Percentiles rank a stretch among this genome's conserved stretches.
These are phyloP conservation scores for Chaetomium sp. DNA, from an alignment of 2,329 filamentous ascomycete genomes.

Conservation along the genomic window DNA sequence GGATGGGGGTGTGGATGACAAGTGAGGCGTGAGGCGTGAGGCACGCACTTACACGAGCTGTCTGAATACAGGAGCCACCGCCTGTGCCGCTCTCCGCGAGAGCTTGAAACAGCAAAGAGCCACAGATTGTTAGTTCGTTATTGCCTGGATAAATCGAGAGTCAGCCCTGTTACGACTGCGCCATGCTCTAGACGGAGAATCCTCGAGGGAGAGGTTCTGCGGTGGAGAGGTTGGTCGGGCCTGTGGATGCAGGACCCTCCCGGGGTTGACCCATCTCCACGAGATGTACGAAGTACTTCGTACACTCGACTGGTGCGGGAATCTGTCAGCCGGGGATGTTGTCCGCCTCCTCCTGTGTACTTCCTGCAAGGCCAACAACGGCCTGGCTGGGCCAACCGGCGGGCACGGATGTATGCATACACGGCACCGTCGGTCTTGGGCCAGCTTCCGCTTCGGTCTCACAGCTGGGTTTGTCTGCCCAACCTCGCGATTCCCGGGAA, in stretches of 20 bases:
- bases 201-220: neutral
- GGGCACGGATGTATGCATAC: constrained; percentile 19
- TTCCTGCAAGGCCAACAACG: constrained; percentile 24
- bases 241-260: constrained; percentile 3
- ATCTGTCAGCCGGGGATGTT: constrained; percentile 12
- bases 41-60: neutral
- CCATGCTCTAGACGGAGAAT: neutral
- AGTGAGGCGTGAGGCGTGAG: neutral
- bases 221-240: neutral
- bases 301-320: neutral
- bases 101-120: constrained; percentile 7
- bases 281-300: neutral
- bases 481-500: constrained; percentile 27
- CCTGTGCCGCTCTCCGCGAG: constrained; percentile 15
- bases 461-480: constrained; percentile 25
- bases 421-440: constrained; percentile 11
- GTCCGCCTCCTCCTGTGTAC: constrained; percentile 22
- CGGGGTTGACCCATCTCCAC: constrained; percentile 1
- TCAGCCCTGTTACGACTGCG: neutral
- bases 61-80: neutral
- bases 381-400: constrained; percentile 21
- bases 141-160: neutral
- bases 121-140: neutral
- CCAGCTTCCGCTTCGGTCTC: constrained; percentile 24
- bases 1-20: neutral